These are phyloP conservation scores for Claviceps pazoutovae DNA, from an alignment of 2,329 filamentous ascomycete species.

Conservation along the genomic window DNA sequence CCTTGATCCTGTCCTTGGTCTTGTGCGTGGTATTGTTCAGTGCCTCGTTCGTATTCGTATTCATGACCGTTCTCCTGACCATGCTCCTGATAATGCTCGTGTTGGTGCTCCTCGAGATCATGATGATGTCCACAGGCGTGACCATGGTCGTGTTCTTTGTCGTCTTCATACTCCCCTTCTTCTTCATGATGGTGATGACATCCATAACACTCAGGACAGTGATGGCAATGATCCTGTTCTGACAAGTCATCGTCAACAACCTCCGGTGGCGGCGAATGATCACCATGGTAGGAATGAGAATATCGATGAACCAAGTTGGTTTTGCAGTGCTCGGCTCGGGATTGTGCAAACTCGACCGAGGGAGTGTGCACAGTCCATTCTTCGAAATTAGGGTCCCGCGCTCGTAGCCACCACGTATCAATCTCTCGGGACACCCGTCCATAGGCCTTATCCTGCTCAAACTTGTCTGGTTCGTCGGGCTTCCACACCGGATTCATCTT, in stretches of 20 bases:
- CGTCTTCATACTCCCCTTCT: constrained; percentile 7
- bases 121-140: constrained; percentile 10
- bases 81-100: constrained; percentile 15
- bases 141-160: constrained; percentile 10
- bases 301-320: constrained; percentile 45
- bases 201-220: constrained; percentile 17
- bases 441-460: constrained; percentile 43
- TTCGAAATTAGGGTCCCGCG: constrained; percentile 45
- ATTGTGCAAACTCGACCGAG: constrained; percentile 43
- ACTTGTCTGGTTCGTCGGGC: constrained; percentile 39
- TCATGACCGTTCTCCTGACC: constrained; percentile 14
- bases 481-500: constrained; percentile 36
- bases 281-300: constrained; percentile 28
- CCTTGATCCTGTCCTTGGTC: constrained; percentile 18
- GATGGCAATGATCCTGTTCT: constrained; percentile 23
- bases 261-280: constrained; percentile 24
- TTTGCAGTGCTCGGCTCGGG: constrained; percentile 43
- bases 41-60: constrained; percentile 18
- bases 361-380: constrained; percentile 46
- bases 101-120: constrained; percentile 25
- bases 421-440: constrained; percentile 50
- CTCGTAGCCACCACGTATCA: constrained; percentile 50
- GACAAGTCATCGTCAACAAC: constrained; percentile 25
- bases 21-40: constrained; percentile 22
- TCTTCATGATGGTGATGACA: constrained; percentile 20